Evolutionary conservation across 345 rosid species (phyloP), one percentile per base, ranked within the genome.

Genomic region (Sisymbrium irio): DNA sequence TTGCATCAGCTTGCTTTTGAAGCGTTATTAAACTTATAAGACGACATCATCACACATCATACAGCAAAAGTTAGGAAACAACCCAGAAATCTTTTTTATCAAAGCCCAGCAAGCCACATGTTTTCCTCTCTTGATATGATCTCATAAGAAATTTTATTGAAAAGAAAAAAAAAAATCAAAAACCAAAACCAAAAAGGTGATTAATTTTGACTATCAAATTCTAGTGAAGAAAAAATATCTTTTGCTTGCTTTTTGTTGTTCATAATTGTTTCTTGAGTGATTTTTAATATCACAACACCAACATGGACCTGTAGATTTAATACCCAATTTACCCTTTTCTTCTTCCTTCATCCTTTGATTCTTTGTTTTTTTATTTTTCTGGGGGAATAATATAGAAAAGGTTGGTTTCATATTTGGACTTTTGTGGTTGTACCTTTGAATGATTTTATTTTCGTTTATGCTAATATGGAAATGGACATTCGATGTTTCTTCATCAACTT

Each of bases 301-400:
- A 56, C 44, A 69, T 57, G 61, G 56, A 77, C 77, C 50, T 71
- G 73, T 77, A 32, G 49, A 58, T 77, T 65, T 71, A 65, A 65
- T 82, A 68, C 82, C 83, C 50, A 22, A 62, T 82, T 74, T 86
- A 7, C 84, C 86, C 83, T 79, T 80, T 50, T 76, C 83, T 67
- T 74, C 66, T 54, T 64, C 80, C 28, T 65, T 39, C 62, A 15
- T 62, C 40, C 39, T 50, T 28, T 50, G 57, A 44, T 18, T 71
- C 35, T 30, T 76, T 58, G 58, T 68, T 11, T 64, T 75, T 39
- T 19, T 71, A 27, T 30, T 76, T 57, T 67, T 68, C 9, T 64
- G 69, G 78, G 78, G 82, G 20, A 46, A 65, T n/a, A 22, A 22
- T 22, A 27, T 65, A 45, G 45, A 49, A 65, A 64, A 55, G 72